Conservation (phyloP, 805 yeast species). For the Phaffomyces antillensis region DNA sequence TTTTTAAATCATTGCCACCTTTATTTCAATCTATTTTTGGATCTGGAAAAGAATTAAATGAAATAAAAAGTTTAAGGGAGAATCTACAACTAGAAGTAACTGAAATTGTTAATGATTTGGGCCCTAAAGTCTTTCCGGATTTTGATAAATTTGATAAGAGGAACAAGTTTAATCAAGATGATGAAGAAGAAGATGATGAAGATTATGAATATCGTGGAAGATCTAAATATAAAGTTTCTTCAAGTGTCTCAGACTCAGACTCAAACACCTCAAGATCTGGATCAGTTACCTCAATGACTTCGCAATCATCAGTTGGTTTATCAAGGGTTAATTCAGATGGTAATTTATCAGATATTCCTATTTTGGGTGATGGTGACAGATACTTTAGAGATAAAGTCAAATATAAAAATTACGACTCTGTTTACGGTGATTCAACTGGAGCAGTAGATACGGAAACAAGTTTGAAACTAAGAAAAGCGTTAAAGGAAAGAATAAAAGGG, state of each 20-base stretch:
- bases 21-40: slow-evolving; percentile 38
- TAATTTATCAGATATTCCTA: slow-evolving; percentile 58
- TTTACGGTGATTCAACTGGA: neutral
- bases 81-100: slow-evolving; percentile 68
- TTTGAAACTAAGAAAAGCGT: slow-evolving; percentile 9
- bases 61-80: slow-evolving; percentile 53
- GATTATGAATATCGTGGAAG: slow-evolving; percentile 25
- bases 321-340: slow-evolving; percentile 57
- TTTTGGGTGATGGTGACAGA: slow-evolving; percentile 31
- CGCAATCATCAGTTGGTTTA: slow-evolving; percentile 39
- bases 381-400: neutral
- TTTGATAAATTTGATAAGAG: slow-evolving; percentile 38
- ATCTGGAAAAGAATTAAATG: slow-evolving; percentile 34
- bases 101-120: slow-evolving; percentile 69
- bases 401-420: neutral
- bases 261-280: slow-evolving; percentile 10
- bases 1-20: slow-evolving; percentile 75
- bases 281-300: slow-evolving; percentile 26
- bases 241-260: neutral
- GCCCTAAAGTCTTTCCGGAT: slow-evolving; percentile 85
- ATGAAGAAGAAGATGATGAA: slow-evolving; percentile 21
- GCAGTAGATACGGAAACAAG: slow-evolving; percentile 3
- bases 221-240: slow-evolving; percentile 11
- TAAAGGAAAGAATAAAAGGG: slow-evolving; percentile 5
- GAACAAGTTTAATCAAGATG: neutral